Evolutionary conservation across 495 filamentous ascomycete species (phyloP), one percentile per base, ranked within the genome.

Genomic region (Viridothelium virens): DNA sequence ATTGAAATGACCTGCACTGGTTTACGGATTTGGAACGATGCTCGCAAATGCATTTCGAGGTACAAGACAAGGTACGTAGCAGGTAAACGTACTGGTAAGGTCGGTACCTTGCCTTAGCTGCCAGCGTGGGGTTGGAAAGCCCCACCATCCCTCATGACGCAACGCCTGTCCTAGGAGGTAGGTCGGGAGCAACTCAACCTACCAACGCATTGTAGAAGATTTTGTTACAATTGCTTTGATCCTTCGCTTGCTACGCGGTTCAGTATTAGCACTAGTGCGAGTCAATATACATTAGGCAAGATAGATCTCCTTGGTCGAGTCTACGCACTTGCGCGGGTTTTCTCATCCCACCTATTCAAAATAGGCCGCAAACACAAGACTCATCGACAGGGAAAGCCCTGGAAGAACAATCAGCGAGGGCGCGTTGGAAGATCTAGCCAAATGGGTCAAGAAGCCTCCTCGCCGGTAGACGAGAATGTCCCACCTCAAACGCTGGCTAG

Each of bases 371-470:
- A 73, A 62, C 70, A 74, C 68, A 77, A 76, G 65, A 50, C 66
- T 9, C 73, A 74, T 66, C 74, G 74, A 68, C 70, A 69, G 63
- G 66, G 65, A 47, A 71, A 70, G 61, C 65, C 66, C 18, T 66
- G 72, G 66, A 73, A 72, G 66, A 69, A 69, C 2, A 66, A 53
- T 31, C 44, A 50, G 53, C 63, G 69, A 10, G 56, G 63, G 53
- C 38, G 66, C 38, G 62, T 50, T 4, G 62, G 66, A 9, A 50
- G 38, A 11, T 46, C 62, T 39, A 63, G 65, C 67, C 74, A 63
- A 56, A 92, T 92, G 89, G 89, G 89, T 46, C 86, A 89, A 74
- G 89, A 91, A 72, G 73, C 83, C 50, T 90, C 87, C 4, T 75
- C 75, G 56, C 74, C 82, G 53, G 76, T 93, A 70, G 83, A 85